phyloP scores from a whole-genome alignment of 2,329 filamentous ascomycete genomes.

The Chaetomium olivaceum region DNA sequence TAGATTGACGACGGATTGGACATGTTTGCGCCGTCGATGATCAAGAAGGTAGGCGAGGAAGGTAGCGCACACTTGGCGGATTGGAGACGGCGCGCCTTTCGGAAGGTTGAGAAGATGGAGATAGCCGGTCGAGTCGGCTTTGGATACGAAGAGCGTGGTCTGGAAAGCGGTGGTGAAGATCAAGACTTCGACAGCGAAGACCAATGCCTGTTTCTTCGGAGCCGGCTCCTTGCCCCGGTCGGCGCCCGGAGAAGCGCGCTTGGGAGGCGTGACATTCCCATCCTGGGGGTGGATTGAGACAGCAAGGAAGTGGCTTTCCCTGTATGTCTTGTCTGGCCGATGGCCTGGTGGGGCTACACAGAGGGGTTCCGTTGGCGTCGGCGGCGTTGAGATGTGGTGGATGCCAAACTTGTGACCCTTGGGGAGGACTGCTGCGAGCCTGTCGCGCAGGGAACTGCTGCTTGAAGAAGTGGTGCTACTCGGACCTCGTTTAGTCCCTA shows the following conservation, averaged over 20 bases:
- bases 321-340: constrained; percentile 74
- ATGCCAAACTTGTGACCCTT: constrained; percentile 62
- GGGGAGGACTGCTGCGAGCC: constrained; percentile 54
- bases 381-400: constrained; percentile 85
- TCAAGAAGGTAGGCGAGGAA: constrained; percentile 77
- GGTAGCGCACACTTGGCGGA: constrained; percentile 70
- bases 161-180: constrained; percentile 80
- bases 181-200: constrained; percentile 83
- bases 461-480: constrained; percentile 5
- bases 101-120: constrained; percentile 66
- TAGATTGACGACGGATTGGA: constrained; percentile 77
- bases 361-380: constrained; percentile 71
- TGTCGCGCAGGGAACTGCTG: constrained; percentile 37
- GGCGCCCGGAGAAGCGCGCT: constrained; percentile 30
- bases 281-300: constrained; percentile 47
- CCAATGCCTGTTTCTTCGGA: constrained; percentile 57
- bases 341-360: constrained; percentile 75
- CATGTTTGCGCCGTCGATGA: constrained; percentile 61
- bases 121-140: constrained; percentile 94
- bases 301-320: constrained; percentile 76
- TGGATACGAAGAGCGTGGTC: constrained; percentile 91
- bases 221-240: constrained; percentile 34
- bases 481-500: constrained; percentile 21
- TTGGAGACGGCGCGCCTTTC: constrained; percentile 66
- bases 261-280: constrained; percentile 12